These are phyloP conservation scores for Aspergillus oerlinghausenensis DNA, from an alignment of 2,329 filamentous ascomycete genomes.

Conservation along the genomic window DNA sequence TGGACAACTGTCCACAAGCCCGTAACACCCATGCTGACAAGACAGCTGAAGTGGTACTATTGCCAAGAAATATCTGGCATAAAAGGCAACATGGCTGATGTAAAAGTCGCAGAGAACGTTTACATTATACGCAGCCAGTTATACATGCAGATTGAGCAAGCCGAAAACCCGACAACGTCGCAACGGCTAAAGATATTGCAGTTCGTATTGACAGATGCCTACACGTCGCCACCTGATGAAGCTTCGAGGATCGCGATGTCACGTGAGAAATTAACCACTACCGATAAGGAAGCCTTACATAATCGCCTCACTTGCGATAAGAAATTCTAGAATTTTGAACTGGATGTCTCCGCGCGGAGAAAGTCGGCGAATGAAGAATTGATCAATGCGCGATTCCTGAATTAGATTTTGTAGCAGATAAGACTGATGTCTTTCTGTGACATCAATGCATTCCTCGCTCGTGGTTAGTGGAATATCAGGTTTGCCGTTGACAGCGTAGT, in stretches of 20 bases:
- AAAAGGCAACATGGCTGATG: neutral
- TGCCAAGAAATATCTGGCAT: neutral
- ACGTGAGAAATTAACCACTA: slow-evolving; percentile 17
- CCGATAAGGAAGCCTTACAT: slow-evolving; percentile 11
- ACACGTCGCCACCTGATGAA: slow-evolving; percentile 11
- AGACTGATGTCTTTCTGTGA: slow-evolving; percentile 13
- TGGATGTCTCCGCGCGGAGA: slow-evolving; percentile 13
- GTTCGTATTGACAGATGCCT: neutral
- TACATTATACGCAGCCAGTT: neutral
- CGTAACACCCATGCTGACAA: slow-evolving; percentile 79
- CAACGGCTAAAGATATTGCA: neutral
- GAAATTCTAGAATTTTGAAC: slow-evolving; percentile 16
- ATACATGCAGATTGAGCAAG: neutral
- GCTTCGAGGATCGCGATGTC: slow-evolving; percentile 14
- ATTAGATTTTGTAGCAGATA: neutral
- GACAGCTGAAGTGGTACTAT: neutral
- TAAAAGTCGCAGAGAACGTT: neutral
- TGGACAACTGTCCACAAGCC: slow-evolving; percentile 95
- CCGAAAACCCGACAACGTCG: neutral
- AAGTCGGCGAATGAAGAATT: slow-evolving; percentile 5
- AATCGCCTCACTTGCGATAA: slow-evolving; percentile 13
- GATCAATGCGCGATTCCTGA: slow-evolving; percentile 1
- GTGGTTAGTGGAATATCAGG: slow-evolving; percentile 22
- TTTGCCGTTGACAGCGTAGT: slow-evolving; percentile 1
- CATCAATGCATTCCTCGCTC: slow-evolving; percentile 26